Percentiles rank a stretch among this genome's conserved stretches.
Evolutionary conservation across 306 rosid species (phyloP).

Genomic region (Ceratonia siliqua): DNA sequence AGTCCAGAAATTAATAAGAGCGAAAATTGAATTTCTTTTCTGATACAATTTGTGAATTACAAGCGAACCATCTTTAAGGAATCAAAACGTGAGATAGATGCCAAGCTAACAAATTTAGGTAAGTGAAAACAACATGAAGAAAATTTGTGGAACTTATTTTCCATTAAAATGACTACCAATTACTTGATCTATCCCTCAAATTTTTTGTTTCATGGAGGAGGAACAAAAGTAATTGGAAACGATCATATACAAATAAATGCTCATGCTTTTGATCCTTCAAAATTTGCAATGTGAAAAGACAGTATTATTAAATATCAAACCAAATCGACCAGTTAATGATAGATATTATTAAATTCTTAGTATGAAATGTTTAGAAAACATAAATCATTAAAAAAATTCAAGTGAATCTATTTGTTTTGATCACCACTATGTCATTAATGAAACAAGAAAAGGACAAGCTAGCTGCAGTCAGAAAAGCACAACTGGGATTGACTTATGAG

Average conservation of each 20-base stretch:
- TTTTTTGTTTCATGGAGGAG: neutral
- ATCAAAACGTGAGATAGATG: slow-evolving; percentile 29
- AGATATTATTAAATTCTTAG: too few species aligned
- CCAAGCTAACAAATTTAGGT: slow-evolving; percentile 36
- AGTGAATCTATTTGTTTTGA: too few species aligned
- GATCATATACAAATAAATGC: neutral
- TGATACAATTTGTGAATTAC: slow-evolving; percentile 15
- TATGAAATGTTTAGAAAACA: too few species aligned
- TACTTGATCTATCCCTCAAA: neutral
- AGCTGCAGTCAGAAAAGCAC: neutral
- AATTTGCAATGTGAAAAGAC: too few species aligned
- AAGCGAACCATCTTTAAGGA: slow-evolving; percentile 28
- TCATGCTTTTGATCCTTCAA: neutral
- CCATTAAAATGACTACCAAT: neutral
- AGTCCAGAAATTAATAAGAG: neutral
- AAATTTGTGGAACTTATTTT: neutral
- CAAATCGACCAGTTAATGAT: too few species aligned
- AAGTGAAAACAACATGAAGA: slow-evolving; percentile 31
- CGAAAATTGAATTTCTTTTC: neutral
- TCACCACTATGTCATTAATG: neutral
- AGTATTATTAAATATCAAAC: too few species aligned
- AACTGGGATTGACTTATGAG: neutral
- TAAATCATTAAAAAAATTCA: too few species aligned
- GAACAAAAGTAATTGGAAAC: neutral
- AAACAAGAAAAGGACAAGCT: neutral